Percentiles rank a stretch among this genome's conserved stretches.
Evolutionary conservation across 768 basidiomycete species (phyloP).

Genomic region (Suillus paluster): DNA sequence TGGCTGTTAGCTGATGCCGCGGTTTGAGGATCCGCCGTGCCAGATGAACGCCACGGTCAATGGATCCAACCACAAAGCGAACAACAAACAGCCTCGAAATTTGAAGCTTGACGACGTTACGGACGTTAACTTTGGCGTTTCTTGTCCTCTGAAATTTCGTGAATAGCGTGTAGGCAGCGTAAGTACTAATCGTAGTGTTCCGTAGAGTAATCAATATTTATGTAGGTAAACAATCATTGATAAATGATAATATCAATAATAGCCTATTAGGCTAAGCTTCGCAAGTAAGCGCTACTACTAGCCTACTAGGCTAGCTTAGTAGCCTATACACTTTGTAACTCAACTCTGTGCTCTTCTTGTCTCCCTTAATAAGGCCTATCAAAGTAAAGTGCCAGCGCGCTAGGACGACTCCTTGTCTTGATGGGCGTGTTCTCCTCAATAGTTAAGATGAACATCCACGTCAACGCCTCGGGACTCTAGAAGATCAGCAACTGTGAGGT

Average conservation of each 20-base stretch:
- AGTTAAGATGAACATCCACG: no score
- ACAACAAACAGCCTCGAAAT: not conserved
- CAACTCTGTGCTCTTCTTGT: no score
- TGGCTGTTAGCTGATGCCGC: not conserved
- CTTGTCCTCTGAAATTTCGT: not conserved
- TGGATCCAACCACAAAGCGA: not conserved
- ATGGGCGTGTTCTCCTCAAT: no score
- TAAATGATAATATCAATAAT: not conserved
- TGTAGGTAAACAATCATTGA: not conserved
- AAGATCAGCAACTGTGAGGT: no score
- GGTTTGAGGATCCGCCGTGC: not conserved
- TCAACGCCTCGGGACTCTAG: no score
- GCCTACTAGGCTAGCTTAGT: no score
- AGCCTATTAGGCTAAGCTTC: no score
- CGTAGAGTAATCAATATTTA: not conserved
- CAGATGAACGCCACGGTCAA: not conserved
- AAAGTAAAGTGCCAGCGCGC: no score
- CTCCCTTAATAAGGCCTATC: no score
- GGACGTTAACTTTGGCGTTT: not conserved
- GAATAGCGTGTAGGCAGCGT: not conserved
- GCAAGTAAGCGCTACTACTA: no score
- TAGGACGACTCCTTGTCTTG: no score
- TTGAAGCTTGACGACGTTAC: not conserved
- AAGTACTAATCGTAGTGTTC: conserved; percentile 1
- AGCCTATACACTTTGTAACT: no score